Evolutionary conservation across 2,329 filamentous ascomycete species (phyloP).

Genomic region (Penicillium rolfsii): DNA sequence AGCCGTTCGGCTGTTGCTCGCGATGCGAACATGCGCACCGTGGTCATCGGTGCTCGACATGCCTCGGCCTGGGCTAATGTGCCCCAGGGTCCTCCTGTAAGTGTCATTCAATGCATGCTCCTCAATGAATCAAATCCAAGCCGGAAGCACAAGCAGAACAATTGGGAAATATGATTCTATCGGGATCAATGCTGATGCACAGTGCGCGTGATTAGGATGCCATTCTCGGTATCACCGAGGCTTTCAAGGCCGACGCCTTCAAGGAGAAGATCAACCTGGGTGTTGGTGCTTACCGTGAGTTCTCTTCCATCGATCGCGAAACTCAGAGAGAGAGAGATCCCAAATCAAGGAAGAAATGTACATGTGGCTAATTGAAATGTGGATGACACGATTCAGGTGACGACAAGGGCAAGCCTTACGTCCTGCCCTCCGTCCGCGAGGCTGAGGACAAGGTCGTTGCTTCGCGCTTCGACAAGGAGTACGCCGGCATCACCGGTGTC

Average conservation of each 20-base stretch:
- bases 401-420: slow-evolving; percentile 96
- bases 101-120: slow-evolving; percentile 42
- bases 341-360: background rate
- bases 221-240: slow-evolving; percentile 76
- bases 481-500: slow-evolving; percentile 95
- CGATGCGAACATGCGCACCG: slow-evolving; percentile 44
- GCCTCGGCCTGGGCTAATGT: slow-evolving; percentile 89
- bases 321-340: background rate
- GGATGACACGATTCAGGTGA: slow-evolving; percentile 55
- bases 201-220: slow-evolving; percentile 42
- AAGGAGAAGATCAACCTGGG: slow-evolving; percentile 97
- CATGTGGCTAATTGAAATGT: slow-evolving; percentile 6
- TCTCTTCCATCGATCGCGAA: background rate
- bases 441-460: slow-evolving; percentile 86
- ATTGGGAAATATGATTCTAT: slow-evolving; percentile 6
- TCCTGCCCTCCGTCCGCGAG: slow-evolving; percentile 87
- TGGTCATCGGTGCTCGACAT: slow-evolving; percentile 56
- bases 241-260: slow-evolving; percentile 96
- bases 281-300: slow-evolving; percentile 88
- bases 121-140: slow-evolving; percentile 2
- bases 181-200: slow-evolving; percentile 29
- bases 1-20: slow-evolving; percentile 46
- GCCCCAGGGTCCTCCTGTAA: slow-evolving; percentile 89
- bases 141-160: background rate
- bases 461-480: slow-evolving; percentile 88